Base-by-base conservation (phyloP, 768 basidiomycete species). In the Termitomyces sp. region DNA sequence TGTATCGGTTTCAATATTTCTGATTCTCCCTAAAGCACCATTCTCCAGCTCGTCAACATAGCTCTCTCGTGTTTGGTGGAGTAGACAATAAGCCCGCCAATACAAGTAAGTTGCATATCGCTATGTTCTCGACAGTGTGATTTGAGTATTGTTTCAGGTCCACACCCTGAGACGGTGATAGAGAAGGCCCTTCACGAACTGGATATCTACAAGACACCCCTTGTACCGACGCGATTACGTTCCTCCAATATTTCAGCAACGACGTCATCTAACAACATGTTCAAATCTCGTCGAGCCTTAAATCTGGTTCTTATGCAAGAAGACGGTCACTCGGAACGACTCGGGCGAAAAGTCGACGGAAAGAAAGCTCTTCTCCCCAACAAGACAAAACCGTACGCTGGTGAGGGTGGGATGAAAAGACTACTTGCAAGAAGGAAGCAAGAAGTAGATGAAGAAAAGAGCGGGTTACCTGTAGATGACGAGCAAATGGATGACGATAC, bases 321-420 rank as follows among this genome's bases (percentile, higher is more conserved):
- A 55, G 84, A 86, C 61, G 77, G 79, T 61, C 71, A 71, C 20
- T 70, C 70, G 42, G 80, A 79, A 59, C 79, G 80, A 16, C 74
- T 79, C 18, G 82, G 80, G 16, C 66, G 69, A 58, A 76, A 70
- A 64, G 65, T 56, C 32, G 66, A 62, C 71, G 73, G 61, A 65
- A 72, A 63, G 71, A 76, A 77, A 63, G 69, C 65, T 36, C 74
- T 69, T 43, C 67, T 74, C 18, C 69, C 75, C 14, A 84, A 83
- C 60, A 79, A 78, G 39, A 82, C 81, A 20, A 91, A 91, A 64
- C 90, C 90, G 4, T 92, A 92, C 63, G 85, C 88, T 1, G 90
- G 89, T 7, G 81, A 84, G 60, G 87, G 89, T 53, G 87, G 88
- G 0, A 85, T 90, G 79, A 90, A 87, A 75, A 91, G 86, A 65